Evolutionary conservation across 2,329 filamentous ascomycete genomes (phyloP).

Genomic region (Juglanconis sp.): DNA sequence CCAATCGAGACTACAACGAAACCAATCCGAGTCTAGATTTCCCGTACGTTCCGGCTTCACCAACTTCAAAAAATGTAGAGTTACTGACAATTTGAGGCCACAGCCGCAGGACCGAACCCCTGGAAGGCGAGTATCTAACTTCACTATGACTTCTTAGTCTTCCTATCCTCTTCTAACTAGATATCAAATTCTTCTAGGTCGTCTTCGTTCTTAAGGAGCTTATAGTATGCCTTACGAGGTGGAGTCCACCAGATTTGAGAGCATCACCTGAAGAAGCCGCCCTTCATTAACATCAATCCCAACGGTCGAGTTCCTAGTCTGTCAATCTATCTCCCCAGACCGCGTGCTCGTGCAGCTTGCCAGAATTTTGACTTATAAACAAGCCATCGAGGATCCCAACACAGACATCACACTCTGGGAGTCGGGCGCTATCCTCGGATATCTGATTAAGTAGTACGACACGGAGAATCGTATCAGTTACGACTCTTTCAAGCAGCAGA

Average conservation of each 20-base stretch:
- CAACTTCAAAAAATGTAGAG: too few relatives aligned
- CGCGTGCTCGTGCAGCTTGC: too few relatives aligned
- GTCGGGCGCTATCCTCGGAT: constrained; percentile 43
- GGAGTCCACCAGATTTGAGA: not conserved
- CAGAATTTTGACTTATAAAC: not conserved
- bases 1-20: too few relatives aligned
- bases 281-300: constrained; percentile 10
- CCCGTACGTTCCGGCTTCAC: too few relatives aligned
- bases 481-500: constrained; percentile 16
- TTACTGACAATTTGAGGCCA: too few relatives aligned
- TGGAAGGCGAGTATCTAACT: too few relatives aligned
- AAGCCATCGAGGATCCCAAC: constrained; percentile 39
- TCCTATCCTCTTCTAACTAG: too few relatives aligned
- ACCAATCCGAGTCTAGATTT: too few relatives aligned
- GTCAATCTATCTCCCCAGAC: not conserved
- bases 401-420: constrained; percentile 42
- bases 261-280: constrained; percentile 4
- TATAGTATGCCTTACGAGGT: constrained; percentile 1
- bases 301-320: constrained; percentile 8
- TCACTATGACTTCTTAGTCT: too few relatives aligned
- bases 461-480: constrained; percentile 21
- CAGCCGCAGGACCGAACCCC: too few relatives aligned
- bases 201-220: constrained; percentile 5
- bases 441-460: constrained; percentile 34
- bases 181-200: too few relatives aligned